Evolutionary conservation across 345 rosid species (phyloP).

Genomic region (Euphorbia tirucalli): DNA sequence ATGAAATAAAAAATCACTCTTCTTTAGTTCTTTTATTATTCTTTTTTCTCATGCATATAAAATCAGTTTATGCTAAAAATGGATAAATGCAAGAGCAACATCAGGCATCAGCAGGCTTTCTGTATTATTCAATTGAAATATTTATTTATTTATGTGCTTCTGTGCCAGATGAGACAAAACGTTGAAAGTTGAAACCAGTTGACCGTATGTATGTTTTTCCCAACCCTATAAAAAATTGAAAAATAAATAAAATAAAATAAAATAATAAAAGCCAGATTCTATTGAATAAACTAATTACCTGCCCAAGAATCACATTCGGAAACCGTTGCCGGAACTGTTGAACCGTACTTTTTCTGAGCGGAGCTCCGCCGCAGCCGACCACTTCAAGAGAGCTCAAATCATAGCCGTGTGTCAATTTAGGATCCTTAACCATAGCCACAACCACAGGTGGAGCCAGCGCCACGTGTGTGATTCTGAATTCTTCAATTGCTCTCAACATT

Average conservation of each 20-base stretch:
- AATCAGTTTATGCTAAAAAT: too few species aligned
- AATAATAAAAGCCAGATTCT: background rate
- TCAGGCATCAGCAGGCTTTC: too few species aligned
- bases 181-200: too few species aligned
- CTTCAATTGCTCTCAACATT: slow-evolving; percentile 32
- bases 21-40: too few species aligned
- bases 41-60: too few species aligned
- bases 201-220: too few species aligned
- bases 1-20: too few species aligned
- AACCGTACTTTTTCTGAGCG: slow-evolving; percentile 25
- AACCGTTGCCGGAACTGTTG: slow-evolving; percentile 31
- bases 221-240: too few species aligned
- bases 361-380: slow-evolving; percentile 47
- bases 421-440: slow-evolving; percentile 32
- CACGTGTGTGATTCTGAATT: slow-evolving; percentile 37
- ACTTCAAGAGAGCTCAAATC: slow-evolving; percentile 55
- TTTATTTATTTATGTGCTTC: background rate
- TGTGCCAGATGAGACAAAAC: too few species aligned
- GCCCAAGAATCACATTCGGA: slow-evolving; percentile 25
- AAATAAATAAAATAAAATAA: background rate
- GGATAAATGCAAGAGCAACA: too few species aligned
- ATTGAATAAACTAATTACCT: background rate
- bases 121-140: background rate
- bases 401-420: slow-evolving; percentile 17
- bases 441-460: slow-evolving; percentile 52